Base-by-base conservation (phyloP, 2,329 filamentous ascomycete species). In the Plectosphaerella plurivora region DNA sequence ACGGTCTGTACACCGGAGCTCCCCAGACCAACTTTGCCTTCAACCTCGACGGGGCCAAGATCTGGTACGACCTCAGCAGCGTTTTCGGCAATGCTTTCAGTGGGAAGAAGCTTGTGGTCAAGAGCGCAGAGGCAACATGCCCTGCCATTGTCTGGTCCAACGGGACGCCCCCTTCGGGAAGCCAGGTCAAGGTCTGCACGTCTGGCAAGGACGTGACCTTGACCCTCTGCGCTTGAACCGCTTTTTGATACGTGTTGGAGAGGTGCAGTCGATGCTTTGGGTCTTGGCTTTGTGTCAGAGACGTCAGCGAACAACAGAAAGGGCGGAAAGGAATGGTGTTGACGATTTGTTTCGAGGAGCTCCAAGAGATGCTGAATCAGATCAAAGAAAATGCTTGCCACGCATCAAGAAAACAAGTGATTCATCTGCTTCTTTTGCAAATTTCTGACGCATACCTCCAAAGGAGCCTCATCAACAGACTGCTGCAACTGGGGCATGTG, bases 11-110 rank as follows among this genome's bases (percentile, higher is more conserved):
- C 63, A 68, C 63, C 3, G 69, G 68, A 54, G 64, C 65, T n/a
- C 61, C 72, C 22, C 68, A 74, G 65, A 68, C 66, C 57, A 63
- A 66, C 55, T 72, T 68, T 46, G 70, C 71, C 36, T 72, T 70
- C 59, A 72, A 57, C 60, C 65, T 73, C 33, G 65, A 69, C 48
- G 59, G 58, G 50, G 54, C 41, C 49, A 55, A 54, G 6, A 53
- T 74, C 49, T 74, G 66, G 66, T 73, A 73, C 53, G 72, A 73
- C 53, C 59, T 74, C 22, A 68, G 62, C 59, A 63, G 65, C 54
- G 66, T 72, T 15, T 73, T 73, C 47, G 72, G 72, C n/a, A 64
- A 72, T 51, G 58, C 65, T 5, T 72, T 74, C 22, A 50, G 47
- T 12, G 68, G 69, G 8, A 54, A 60, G 46, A 69, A 66, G 60